Evolutionary conservation across 148 eudicot genomes (phyloP).

Genomic region (Rhododendron ovatum): DNA sequence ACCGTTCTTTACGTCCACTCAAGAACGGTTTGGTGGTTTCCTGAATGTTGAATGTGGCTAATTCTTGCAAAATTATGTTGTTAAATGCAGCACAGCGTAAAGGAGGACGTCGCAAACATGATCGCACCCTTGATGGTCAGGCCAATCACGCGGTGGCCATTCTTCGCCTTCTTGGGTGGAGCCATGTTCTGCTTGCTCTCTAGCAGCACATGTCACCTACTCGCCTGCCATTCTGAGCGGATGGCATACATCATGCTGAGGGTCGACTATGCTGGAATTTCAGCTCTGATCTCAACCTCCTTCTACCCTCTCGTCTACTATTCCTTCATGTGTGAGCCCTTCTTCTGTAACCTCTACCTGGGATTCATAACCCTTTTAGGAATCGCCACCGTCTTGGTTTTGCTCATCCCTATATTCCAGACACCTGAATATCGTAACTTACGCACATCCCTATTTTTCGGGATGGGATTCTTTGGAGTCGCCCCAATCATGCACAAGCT

Average conservation of each 20-base stretch:
- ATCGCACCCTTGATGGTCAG: slow-evolving; percentile 52
- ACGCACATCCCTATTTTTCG: slow-evolving; percentile 64
- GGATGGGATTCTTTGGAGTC: slow-evolving; percentile 76
- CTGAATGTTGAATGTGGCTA: neutral
- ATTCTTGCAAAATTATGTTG: neutral
- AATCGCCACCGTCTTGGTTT: slow-evolving; percentile 43
- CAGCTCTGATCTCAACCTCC: slow-evolving; percentile 89
- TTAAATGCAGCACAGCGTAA: slow-evolving; percentile 54
- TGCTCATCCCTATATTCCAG: slow-evolving; percentile 78
- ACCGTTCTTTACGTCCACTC: too few species aligned
- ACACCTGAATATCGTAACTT: slow-evolving; percentile 53
- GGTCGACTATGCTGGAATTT: slow-evolving; percentile 88
- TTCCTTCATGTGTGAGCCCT: slow-evolving; percentile 94
- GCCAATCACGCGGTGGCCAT: slow-evolving; percentile 97
- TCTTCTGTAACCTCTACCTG: slow-evolving; percentile 78
- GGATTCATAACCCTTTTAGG: slow-evolving; percentile 85
- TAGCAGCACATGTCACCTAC: slow-evolving; percentile 85
- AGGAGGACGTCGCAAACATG: slow-evolving; percentile 62
- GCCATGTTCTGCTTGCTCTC: slow-evolving; percentile 94
- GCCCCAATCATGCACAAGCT: slow-evolving; percentile 80
- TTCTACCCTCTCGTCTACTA: slow-evolving; percentile 91
- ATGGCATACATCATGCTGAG: slow-evolving; percentile 76
- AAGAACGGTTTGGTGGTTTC: neutral
- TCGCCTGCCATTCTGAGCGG: slow-evolving; percentile 82
- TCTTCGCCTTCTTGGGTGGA: slow-evolving; percentile 81